phyloP scores from a whole-genome alignment of 2,329 filamentous ascomycete genomes.

The Geosmithia flava region DNA sequence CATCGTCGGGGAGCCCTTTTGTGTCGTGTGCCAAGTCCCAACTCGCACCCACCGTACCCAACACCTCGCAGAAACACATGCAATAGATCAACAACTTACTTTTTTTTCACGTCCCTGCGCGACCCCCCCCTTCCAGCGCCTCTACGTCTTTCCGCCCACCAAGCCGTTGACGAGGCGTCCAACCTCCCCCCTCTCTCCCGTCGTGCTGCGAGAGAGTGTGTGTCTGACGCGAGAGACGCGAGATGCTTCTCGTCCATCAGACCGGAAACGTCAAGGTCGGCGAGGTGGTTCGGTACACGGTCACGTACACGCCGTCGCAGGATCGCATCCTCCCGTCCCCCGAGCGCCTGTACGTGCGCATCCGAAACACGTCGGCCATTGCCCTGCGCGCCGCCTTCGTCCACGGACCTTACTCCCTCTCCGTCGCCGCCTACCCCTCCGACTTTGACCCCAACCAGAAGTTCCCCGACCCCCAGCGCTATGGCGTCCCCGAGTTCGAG shows the following conservation, averaged over 20 bases:
- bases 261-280: constrained; percentile 86
- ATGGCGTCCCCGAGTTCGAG: constrained; percentile 83
- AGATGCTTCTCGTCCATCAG: constrained; percentile 86
- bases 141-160: not conserved
- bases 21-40: not conserved
- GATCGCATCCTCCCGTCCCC: constrained; percentile 88
- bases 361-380: constrained; percentile 86
- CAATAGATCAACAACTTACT: not conserved
- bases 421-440: constrained; percentile 73
- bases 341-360: constrained; percentile 65
- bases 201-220: not conserved
- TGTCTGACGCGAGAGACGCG: not conserved
- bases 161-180: not conserved
- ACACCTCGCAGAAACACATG: not conserved
- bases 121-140: no score
- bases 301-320: constrained; percentile 81
- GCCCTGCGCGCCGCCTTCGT: constrained; percentile 90
- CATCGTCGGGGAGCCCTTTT: not conserved
- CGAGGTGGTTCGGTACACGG: constrained; percentile 80
- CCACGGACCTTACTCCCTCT: constrained; percentile 87
- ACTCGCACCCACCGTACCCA: not conserved
- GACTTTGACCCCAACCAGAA: constrained; percentile 75
- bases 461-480: constrained; percentile 53
- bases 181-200: not conserved
- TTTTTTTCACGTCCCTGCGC: no score